Evolutionary conservation across 495 filamentous ascomycete species (phyloP), one percentile per base, ranked within the genome.

Genomic region (Pyrenula massariospora): DNA sequence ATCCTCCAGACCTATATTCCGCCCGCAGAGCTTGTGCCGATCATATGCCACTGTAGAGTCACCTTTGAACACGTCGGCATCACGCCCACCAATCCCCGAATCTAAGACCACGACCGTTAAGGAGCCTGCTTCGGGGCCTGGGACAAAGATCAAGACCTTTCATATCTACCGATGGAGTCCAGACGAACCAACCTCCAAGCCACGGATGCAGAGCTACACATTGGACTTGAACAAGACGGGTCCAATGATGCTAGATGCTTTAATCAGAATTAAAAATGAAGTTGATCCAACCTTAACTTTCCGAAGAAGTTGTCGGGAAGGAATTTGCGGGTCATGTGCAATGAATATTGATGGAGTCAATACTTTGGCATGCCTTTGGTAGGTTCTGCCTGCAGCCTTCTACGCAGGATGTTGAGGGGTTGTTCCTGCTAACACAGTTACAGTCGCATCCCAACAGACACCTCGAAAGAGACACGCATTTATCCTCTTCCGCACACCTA

Each of bases 111-210:
- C 72, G 54, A 80, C 73, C 62, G 70, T 77, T 56, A 67, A 80
- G 62, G 78, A 85, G 60, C 84, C 80, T 55, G 70, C 63, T 52
- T 65, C 76, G 48, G 77, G 73, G 54, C 71, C 77, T 53, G 66
- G 79, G 21, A 68, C 84, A 53, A 84, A 79, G 62, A 84, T 86
- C 70, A 97, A 96, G 82, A 89, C 88, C 57, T 98, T 98, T 83
- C 87, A 96, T 72, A 83, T 98, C 81, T 98, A 98, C 83, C 86
- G 93, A 64, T 98, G 93, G 93, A 94, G 94, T 68, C 93, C 93
- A 48, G 93, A 97, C 68, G 75, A 80, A 58, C 93, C 93, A 24
- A 79, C 81, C 67, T 81, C 85, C 75, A 98, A 98, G 82, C 92
- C 93, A 47, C 80, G 75, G 69, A 95, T 98, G 92, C 89, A 96